Conservation (phyloP, 2,329 filamentous ascomycete species). For the Nemania diffusa region DNA sequence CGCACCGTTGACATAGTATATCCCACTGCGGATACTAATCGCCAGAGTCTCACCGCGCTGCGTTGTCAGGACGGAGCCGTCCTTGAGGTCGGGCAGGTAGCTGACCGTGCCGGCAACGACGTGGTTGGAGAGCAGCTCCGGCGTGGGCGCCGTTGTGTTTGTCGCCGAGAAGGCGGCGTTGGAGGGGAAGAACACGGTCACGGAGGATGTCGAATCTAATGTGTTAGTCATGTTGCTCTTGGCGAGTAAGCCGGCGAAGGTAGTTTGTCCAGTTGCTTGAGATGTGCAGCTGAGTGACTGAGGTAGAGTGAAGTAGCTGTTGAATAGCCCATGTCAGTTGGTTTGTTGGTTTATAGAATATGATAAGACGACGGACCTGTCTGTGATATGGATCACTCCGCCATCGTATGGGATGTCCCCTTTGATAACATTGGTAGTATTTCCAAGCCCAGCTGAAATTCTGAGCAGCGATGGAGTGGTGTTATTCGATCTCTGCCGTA, state of each 20-base stretch:
- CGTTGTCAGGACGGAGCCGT: neutral
- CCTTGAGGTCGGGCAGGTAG: neutral
- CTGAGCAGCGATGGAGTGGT: neutral
- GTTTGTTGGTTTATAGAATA: too few relatives aligned
- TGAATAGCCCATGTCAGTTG: neutral
- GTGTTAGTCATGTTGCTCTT: neutral
- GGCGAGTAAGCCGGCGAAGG: neutral
- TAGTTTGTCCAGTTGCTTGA: neutral
- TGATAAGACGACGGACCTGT: neutral
- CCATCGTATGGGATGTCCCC: neutral
- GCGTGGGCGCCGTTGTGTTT: neutral
- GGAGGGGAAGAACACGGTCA: constrained; percentile 3
- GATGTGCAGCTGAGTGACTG: neutral
- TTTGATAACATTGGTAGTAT: neutral
- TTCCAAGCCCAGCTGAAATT: neutral
- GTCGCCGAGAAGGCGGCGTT: neutral
- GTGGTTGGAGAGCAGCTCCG: neutral
- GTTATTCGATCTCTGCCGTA: neutral
- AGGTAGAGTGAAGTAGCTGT: neutral
- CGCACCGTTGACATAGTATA: constrained; percentile 3
- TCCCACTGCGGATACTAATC: neutral
- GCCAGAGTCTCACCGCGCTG: neutral
- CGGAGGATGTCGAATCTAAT: neutral
- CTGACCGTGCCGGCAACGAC: neutral
- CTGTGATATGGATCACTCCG: neutral